Evolutionary conservation across 768 basidiomycete genomes (phyloP).

Genomic region (Podaxis pistillaris): DNA sequence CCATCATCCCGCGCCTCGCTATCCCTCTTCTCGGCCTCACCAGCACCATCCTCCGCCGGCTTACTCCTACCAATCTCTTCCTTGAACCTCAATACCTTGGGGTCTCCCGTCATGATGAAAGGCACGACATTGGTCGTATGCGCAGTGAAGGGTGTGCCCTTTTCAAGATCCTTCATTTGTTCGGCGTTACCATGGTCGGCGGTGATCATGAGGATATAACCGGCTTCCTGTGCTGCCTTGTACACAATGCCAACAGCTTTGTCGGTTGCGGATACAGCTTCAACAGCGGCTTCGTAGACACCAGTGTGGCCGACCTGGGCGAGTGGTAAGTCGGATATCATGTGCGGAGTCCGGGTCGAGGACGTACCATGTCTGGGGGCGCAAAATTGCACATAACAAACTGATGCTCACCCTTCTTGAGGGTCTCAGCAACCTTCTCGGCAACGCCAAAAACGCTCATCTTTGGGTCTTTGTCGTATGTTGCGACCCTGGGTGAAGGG

Average conservation of each 20-base stretch:
- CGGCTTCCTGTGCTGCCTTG: slow-evolving; percentile 79
- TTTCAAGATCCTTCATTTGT: slow-evolving; percentile 84
- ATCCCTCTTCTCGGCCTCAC: slow-evolving; percentile 56
- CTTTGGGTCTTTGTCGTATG: slow-evolving; percentile 87
- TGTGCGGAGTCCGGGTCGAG: not conserved
- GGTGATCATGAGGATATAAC: slow-evolving; percentile 85
- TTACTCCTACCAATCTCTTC: slow-evolving; percentile 54
- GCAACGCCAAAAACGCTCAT: slow-evolving; percentile 91
- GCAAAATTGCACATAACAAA: slow-evolving; percentile 99
- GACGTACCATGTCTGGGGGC: slow-evolving; percentile 86
- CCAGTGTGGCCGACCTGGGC: slow-evolving; percentile 90
- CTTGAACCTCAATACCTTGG: slow-evolving; percentile 55
- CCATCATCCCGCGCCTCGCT: slow-evolving; percentile 38
- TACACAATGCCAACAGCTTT: slow-evolving; percentile 85
- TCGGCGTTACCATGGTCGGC: slow-evolving; percentile 97
- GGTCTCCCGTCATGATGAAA: slow-evolving; percentile 79
- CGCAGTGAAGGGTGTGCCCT: slow-evolving; percentile 88
- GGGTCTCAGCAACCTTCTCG: slow-evolving; percentile 87
- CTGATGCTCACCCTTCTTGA: slow-evolving; percentile 66
- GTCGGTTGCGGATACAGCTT: slow-evolving; percentile 87
- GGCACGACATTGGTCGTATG: slow-evolving; percentile 89
- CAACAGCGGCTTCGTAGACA: slow-evolving; percentile 84
- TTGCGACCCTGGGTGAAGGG: slow-evolving; percentile 89
- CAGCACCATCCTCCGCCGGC: slow-evolving; percentile 37
- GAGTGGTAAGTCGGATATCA: not conserved